phyloP scores from a whole-genome alignment of 164 flowering plant species.

The Aristolochia contorta region DNA sequence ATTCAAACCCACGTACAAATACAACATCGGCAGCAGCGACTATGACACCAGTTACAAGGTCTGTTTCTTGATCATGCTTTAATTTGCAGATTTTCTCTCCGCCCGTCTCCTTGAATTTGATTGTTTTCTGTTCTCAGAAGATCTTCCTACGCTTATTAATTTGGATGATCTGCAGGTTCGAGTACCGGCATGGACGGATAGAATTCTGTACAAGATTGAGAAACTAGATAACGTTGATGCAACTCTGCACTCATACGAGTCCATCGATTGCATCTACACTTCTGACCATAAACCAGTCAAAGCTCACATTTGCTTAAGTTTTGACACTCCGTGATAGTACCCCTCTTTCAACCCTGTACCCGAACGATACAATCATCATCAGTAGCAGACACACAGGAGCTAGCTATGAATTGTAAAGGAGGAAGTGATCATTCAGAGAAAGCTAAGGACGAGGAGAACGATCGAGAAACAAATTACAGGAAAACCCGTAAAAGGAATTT shows the following conservation, averaged over 20 bases:
- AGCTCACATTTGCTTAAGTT: constrained; percentile 57
- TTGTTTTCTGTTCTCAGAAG: not conserved
- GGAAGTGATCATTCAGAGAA: not conserved
- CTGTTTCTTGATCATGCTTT: not conserved
- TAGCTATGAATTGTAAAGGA: no score
- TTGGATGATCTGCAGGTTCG: no score
- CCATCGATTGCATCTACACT: constrained; percentile 42
- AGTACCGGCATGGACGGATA: constrained; percentile 73
- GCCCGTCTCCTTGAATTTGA: not conserved
- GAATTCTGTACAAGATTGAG: constrained; percentile 60
- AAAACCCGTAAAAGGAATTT: no score
- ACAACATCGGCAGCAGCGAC: constrained; percentile 51
- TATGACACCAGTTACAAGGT: constrained; percentile 82
- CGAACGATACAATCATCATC: no score
- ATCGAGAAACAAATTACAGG: no score
- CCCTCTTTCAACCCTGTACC: no score
- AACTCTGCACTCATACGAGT: constrained; percentile 50
- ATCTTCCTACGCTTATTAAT: no score
- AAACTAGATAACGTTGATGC: constrained; percentile 27
- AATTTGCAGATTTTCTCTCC: not conserved
- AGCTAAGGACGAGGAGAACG: no score
- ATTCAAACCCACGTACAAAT: constrained; percentile 73
- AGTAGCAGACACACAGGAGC: no score
- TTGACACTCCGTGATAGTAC: constrained; percentile 2
- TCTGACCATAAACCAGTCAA: constrained; percentile 80